Evolutionary conservation across 2,329 filamentous ascomycete species (phyloP).

Genomic region (Colletotrichum liriopes): DNA sequence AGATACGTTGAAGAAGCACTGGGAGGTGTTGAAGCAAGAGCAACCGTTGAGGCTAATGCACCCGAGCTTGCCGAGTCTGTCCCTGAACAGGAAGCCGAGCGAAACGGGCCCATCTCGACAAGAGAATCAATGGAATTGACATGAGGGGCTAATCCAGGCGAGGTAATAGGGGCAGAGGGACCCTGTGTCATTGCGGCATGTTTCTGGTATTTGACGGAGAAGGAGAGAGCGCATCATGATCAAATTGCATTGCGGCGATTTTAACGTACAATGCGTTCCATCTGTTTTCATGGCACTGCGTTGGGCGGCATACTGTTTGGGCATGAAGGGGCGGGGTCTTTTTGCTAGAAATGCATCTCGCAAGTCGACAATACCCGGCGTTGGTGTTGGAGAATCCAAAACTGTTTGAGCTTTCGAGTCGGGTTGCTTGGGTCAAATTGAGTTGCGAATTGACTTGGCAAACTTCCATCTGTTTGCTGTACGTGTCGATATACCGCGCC

Average conservation of each 20-base stretch:
- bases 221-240: slow-evolving; percentile 26
- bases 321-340: slow-evolving; percentile 17
- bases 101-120: slow-evolving; percentile 9
- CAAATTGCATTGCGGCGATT: slow-evolving; percentile 34
- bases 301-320: slow-evolving; percentile 9
- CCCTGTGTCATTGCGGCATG: neutral
- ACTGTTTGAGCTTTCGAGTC: neutral
- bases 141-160: neutral
- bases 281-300: neutral
- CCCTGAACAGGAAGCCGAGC: slow-evolving; percentile 43
- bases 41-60: slow-evolving; percentile 33
- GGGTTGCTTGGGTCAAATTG: neutral
- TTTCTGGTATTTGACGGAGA: slow-evolving; percentile 2
- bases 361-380: slow-evolving; percentile 37
- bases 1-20: slow-evolving; percentile 52
- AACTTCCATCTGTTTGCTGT: too few relatives aligned
- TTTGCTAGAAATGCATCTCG: slow-evolving; percentile 24
- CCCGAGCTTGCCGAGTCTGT: slow-evolving; percentile 48
- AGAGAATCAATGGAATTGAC: slow-evolving; percentile 27
- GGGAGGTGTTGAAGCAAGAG: slow-evolving; percentile 51
- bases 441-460: neutral
- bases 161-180: slow-evolving; percentile 1
- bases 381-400: slow-evolving; percentile 18
- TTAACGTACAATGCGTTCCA: neutral
- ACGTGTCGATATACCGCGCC: too few relatives aligned